Percentiles rank a stretch among this genome's conserved stretches.
These are phyloP conservation scores for Tetraselmis striata DNA, from an alignment of 139 green algal genomes.

Conservation along the genomic window DNA sequence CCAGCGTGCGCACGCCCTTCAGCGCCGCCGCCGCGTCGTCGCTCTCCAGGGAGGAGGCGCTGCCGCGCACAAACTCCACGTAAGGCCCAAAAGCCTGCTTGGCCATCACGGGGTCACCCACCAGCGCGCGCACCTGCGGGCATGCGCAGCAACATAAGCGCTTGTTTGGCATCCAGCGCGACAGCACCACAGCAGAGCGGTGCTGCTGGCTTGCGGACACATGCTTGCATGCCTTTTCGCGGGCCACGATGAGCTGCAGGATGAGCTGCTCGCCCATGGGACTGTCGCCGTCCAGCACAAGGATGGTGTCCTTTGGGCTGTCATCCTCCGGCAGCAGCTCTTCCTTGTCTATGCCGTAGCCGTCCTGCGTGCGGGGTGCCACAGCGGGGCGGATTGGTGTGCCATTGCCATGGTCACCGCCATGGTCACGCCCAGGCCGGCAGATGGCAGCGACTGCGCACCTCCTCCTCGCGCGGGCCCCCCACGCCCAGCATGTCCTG, in stretches of 20 bases:
- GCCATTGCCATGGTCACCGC: no score
- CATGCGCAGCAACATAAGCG: no score
- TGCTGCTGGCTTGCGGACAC: no score
- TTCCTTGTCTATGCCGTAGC: background rate
- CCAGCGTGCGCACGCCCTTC: background rate
- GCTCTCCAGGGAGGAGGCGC: background rate
- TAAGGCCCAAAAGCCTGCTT: background rate
- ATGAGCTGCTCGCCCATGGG: background rate
- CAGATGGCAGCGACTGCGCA: no score
- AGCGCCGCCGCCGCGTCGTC: background rate
- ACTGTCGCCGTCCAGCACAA: background rate
- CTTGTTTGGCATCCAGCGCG: no score
- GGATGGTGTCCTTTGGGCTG: background rate
- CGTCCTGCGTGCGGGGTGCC: no score
- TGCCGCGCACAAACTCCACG: background rate
- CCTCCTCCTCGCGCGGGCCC: background rate
- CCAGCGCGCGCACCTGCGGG: background rate
- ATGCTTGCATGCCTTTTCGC: no score
- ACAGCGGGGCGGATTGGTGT: no score
- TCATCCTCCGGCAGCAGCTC: background rate
- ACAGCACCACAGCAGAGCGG: no score
- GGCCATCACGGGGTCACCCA: background rate
- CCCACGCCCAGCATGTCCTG: background rate
- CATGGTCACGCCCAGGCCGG: no score
- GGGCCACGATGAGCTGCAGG: background rate